Percentiles rank a stretch among this genome's conserved stretches.
Evolutionary conservation across 2,329 filamentous ascomycete genomes (phyloP).

Genomic region (Beauveria rudraprayagi): DNA sequence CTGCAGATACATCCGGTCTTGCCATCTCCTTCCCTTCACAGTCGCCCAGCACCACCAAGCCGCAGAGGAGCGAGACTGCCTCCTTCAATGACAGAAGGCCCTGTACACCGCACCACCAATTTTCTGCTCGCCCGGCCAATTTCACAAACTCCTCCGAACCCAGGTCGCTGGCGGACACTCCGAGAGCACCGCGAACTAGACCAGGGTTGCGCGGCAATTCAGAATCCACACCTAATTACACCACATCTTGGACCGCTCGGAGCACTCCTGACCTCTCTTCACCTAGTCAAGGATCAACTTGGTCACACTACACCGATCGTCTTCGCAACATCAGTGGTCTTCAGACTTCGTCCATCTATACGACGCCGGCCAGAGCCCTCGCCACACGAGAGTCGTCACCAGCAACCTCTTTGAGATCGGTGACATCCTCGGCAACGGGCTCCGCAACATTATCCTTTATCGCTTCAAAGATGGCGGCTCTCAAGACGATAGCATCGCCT

Average conservation of each 20-base stretch:
- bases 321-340: slow-evolving; percentile 3
- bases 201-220: slow-evolving; percentile 6
- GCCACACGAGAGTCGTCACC: slow-evolving; percentile 7
- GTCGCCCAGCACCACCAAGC: not conserved
- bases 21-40: slow-evolving; percentile 1
- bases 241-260: slow-evolving; percentile 1
- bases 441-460: slow-evolving; percentile 39
- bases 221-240: slow-evolving; percentile 3
- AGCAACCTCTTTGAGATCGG: slow-evolving; percentile 22
- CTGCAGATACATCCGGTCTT: not conserved
- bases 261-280: slow-evolving; percentile 10
- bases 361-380: slow-evolving; percentile 4
- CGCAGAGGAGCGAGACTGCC: not conserved
- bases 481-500: slow-evolving; percentile 23
- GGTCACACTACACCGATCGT: slow-evolving; percentile 14
- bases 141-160: slow-evolving; percentile 4
- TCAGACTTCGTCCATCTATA: slow-evolving; percentile 5
- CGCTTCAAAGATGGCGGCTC: slow-evolving; percentile 36
- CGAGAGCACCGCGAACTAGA: slow-evolving; percentile 6
- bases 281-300: slow-evolving; percentile 20
- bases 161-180: not conserved
- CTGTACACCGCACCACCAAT: not conserved
- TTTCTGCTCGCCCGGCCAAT: not conserved
- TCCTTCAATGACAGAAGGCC: not conserved
- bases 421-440: slow-evolving; percentile 9